Base-by-base conservation (phyloP, 108 stramenopile genomes). In the Conticribra guillardii region DNA sequence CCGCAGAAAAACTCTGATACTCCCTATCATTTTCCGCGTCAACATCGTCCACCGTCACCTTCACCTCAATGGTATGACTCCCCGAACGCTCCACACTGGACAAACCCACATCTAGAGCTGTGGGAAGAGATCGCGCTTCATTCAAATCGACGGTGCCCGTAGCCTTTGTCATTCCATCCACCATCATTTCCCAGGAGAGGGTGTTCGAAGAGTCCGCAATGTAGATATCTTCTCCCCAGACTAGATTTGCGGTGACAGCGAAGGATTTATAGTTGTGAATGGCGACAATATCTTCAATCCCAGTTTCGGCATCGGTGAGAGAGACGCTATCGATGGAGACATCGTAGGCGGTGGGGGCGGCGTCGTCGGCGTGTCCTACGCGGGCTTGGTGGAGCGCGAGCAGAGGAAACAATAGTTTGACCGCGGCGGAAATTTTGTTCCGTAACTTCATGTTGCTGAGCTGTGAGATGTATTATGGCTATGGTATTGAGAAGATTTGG, bases 1-100 rank as follows among this genome's bases (percentile, higher is more conserved):
- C 89, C 0, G 79, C 58, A 22, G 34, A 54, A 54, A 77, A 87
- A 34, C 71, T 73, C 71, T 85, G 55, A 53, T 74, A 82, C 16
- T 71, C 59, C 21, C 59, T 45, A 18, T 65, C 56, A 29, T 7
- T 37, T 15, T 31, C 34, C 21, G 21, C 29, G 8, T 32, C 23
- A 31, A 37, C 22, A 0, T 5, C 37, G 23, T 69, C 74, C 23
- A 75, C 26, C 14, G 28, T 44, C 18, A 75, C 52, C 32, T n/a
- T 28, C 44, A 75, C 74, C 18, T 46, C 59, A 23, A 75, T 69
- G 56, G 4, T 54, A 17, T 75, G 51, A 7, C 26, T 69, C 22
- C 74, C 74, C 27, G 67, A 50, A n/a, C 21, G 60, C 4, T 21
- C 11, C 2, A 69, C 48, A 0, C 58, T 28, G 27, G 67, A 22